Percentiles rank a stretch among this genome's conserved stretches.
Conservation (phyloP, 73 alveolate genomes). For the Paramecium pentaurelia region DNA sequence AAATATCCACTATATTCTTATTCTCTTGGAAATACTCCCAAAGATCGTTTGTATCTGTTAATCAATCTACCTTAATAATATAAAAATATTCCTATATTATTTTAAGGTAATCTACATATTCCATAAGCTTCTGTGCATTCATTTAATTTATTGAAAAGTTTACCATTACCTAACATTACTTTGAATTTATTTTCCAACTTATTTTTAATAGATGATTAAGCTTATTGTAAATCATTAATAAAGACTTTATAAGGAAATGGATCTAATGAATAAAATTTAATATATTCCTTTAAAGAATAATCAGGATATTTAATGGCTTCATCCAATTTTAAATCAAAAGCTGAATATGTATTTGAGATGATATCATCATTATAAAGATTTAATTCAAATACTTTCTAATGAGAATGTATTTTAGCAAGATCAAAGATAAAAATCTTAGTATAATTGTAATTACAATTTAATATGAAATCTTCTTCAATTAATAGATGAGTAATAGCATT, state of each 20-base stretch:
- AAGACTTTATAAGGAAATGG: background rate
- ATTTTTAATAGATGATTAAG: background rate
- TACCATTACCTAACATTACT: background rate
- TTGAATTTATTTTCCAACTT: background rate
- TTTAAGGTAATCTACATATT: background rate
- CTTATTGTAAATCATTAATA: background rate
- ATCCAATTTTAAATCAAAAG: background rate
- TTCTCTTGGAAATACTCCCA: background rate
- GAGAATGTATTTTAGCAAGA: background rate
- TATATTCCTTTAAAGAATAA: constrained; percentile 24
- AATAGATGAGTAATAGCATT: background rate
- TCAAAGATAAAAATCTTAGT: constrained; percentile 7
- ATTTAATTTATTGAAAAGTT: background rate
- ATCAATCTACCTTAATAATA: constrained; percentile 9
- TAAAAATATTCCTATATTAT: background rate
- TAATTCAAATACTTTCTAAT: constrained; percentile 8
- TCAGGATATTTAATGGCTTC: constrained; percentile 8
- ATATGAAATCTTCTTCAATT: constrained; percentile 8
- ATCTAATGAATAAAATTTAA: background rate
- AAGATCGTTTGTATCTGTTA: background rate
- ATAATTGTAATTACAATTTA: background rate
- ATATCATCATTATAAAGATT: background rate
- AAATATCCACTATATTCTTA: background rate
- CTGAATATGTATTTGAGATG: background rate
- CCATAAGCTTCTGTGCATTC: constrained; percentile 6